Evolutionary conservation across 2,329 filamentous ascomycete genomes (phyloP).

Genomic region (Penicillium digitatum): DNA sequence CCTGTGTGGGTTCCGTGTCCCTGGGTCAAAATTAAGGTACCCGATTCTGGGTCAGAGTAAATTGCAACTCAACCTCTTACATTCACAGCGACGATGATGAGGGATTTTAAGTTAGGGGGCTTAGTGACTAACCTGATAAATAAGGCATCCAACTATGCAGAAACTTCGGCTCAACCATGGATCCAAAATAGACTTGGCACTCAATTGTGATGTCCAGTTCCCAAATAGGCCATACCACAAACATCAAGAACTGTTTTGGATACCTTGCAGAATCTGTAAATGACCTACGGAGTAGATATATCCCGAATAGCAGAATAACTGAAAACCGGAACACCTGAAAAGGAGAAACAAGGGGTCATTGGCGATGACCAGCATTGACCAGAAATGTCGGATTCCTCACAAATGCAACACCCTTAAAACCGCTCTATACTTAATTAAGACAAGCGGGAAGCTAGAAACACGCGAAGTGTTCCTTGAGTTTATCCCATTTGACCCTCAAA

Average conservation of each 20-base stretch:
- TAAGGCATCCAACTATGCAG: too few relatives aligned
- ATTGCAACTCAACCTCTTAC: too few relatives aligned
- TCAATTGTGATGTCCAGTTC: neutral
- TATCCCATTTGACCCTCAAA: neutral
- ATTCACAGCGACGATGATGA: too few relatives aligned
- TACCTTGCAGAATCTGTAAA: neutral
- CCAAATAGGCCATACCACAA: neutral
- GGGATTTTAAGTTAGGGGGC: too few relatives aligned
- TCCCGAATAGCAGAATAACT: neutral
- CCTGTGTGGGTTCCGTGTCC: too few relatives aligned
- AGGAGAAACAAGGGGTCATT: conserved; percentile 3
- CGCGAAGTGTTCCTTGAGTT: conserved; percentile 1
- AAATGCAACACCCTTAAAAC: conserved; percentile 2
- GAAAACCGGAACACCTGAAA: neutral
- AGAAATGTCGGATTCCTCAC: conserved; percentile 5
- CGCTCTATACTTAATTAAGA: neutral
- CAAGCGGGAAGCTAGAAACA: conserved; percentile 4
- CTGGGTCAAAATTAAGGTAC: too few relatives aligned
- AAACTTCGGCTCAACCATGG: conserved; percentile 1
- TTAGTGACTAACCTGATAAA: too few relatives aligned
- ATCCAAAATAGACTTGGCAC: neutral
- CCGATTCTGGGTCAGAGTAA: too few relatives aligned
- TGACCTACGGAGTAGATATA: neutral
- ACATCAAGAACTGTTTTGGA: neutral
- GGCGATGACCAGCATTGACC: neutral